Base-by-base conservation (phyloP, 2,329 filamentous ascomycete species). In the Venturia nashicola region DNA sequence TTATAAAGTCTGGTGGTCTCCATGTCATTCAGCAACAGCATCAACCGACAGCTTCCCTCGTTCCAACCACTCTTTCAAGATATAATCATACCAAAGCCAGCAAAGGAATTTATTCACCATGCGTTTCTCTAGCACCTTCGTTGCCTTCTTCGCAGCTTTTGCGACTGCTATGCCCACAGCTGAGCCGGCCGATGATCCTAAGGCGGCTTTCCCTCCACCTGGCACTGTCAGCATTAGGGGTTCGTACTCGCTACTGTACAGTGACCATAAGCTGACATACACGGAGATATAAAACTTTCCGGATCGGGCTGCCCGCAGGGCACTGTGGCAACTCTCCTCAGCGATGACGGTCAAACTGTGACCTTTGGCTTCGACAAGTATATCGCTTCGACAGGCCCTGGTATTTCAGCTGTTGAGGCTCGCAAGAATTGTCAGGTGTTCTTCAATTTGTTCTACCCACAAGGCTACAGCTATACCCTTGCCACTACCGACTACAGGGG, bases 391-490 rank as follows among this genome's bases (percentile, higher is more conserved):
- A 77, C 80, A 46, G 80, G 80, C 59, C 73, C 75, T 18, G 72
- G 72, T 63, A 71, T 79, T 8, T 3, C 14, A 63, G 44, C 74
- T 11, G 75, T 74, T 51, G 73, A 80, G 64, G 73, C 74, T 68
- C 78, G 80, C 70, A 80, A 79, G 75, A 82, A 82, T 72, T 83
- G 80, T 74, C 77, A 81, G 70, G 72, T 82, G 65, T 81, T 81
- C 71, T 71, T 82, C 67, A 76, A 80, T 71, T 73, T 83, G 64
- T 70, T 75, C 64, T 82, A 81, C 69, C 80, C 80, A 16, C 74
- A 74, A 63, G 80, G 80, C 62, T 82, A 79, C 75, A 78, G 81
- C 72, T 82, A 79, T 74, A 79, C 78, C 62, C 70, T 83, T 68
- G 76, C 82, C 68, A 77, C 76, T 65, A 79, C 79, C 67, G 77